Evolutionary conservation across 495 filamentous ascomycete species (phyloP).

Genomic region (Penicillium goetzii): DNA sequence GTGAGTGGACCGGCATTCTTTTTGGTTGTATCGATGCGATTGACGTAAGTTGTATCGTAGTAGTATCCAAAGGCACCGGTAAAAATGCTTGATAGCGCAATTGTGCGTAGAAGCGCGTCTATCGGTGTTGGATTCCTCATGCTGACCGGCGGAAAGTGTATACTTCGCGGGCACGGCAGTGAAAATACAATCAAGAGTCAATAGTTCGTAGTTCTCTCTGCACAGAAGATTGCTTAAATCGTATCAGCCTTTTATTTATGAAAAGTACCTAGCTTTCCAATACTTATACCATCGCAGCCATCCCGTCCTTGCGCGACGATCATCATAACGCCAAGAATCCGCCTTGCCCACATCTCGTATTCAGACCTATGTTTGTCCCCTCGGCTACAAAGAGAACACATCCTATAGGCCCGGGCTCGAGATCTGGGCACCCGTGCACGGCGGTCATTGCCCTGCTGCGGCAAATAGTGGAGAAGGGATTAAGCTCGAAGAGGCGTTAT

Average conservation of each 20-base stretch:
- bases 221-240: not conserved
- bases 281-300: not conserved
- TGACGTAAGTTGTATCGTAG: constrained; percentile 8
- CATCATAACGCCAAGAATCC: not conserved
- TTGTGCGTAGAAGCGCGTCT: not conserved
- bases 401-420: not conserved
- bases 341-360: constrained; percentile 6
- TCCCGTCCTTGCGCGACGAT: not conserved
- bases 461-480: not conserved
- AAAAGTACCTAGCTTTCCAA: not conserved
- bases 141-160: not conserved
- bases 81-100: not conserved
- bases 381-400: not conserved
- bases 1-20: constrained; percentile 18
- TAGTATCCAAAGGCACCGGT: not conserved
- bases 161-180: not conserved
- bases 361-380: not conserved
- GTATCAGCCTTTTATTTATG: not conserved
- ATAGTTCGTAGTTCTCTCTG: not conserved
- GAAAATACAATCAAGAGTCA: not conserved
- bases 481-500: not conserved
- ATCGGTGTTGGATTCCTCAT: not conserved
- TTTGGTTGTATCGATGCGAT: constrained; percentile 9
- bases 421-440: not conserved
- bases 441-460: constrained; percentile 2